These are phyloP conservation scores for Pyrus communis DNA, from an alignment of 306 rosid species.

Conservation along the genomic window DNA sequence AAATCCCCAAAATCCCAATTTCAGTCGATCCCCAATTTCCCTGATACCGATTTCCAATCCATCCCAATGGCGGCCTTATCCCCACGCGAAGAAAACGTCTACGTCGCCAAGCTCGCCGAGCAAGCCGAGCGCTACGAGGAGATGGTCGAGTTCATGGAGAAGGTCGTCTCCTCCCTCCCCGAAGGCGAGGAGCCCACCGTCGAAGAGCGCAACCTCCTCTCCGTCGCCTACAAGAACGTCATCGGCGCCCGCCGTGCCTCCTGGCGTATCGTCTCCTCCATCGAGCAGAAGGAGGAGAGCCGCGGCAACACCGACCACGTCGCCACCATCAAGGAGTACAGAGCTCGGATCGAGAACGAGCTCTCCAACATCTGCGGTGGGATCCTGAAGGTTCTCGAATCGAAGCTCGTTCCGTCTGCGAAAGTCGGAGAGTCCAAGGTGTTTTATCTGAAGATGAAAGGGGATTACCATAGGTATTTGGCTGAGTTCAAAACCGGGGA, in stretches of 20 bases:
- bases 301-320: slow-evolving; percentile 30
- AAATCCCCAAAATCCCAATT: neutral
- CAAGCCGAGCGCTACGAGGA: slow-evolving; percentile 39
- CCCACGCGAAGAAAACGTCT: slow-evolving; percentile 25
- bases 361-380: slow-evolving; percentile 27
- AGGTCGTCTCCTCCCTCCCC: neutral
- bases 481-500: slow-evolving; percentile 30
- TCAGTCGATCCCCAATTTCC: neutral
- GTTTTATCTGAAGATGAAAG: slow-evolving; percentile 36
- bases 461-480: slow-evolving; percentile 31
- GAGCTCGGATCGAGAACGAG: slow-evolving; percentile 28
- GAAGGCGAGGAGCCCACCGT: slow-evolving; percentile 19
- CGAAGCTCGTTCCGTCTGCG: slow-evolving; percentile 26
- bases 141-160: slow-evolving; percentile 28
- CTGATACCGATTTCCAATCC: neutral
- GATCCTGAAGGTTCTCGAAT: slow-evolving; percentile 22
- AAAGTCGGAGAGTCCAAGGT: slow-evolving; percentile 30
- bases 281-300: slow-evolving; percentile 40
- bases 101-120: slow-evolving; percentile 1
- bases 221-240: slow-evolving; percentile 35
- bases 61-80: slow-evolving; percentile 16
- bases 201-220: slow-evolving; percentile 38
- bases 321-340: slow-evolving; percentile 15
- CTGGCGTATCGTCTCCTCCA: slow-evolving; percentile 36
- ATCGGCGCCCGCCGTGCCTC: slow-evolving; percentile 35